These are phyloP conservation scores for Colletotrichum plurivorum DNA, from an alignment of 2,329 filamentous ascomycete species.

Conservation along the genomic window DNA sequence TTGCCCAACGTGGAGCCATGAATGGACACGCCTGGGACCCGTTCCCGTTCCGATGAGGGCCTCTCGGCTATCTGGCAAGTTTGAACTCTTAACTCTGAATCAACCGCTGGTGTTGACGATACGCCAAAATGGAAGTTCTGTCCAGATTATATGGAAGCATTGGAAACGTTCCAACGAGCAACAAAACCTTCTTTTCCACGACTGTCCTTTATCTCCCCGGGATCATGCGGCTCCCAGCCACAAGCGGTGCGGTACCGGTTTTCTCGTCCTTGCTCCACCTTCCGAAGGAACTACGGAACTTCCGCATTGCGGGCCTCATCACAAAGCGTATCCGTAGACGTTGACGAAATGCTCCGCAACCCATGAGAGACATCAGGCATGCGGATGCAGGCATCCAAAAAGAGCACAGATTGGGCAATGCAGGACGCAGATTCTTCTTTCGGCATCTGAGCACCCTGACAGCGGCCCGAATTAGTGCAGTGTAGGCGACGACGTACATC, in stretches of 20 bases:
- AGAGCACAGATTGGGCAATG: too few species aligned
- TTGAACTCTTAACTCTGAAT: neutral
- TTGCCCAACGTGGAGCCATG: neutral
- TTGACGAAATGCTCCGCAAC: constrained; percentile 2
- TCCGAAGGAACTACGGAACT: neutral
- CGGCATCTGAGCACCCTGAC: neutral
- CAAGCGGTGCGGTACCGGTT: too few species aligned
- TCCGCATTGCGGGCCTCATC: neutral
- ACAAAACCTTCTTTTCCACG: too few species aligned
- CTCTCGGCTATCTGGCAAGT: neutral
- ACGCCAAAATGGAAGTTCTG: too few species aligned
- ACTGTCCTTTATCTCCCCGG: too few species aligned
- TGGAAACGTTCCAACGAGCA: too few species aligned
- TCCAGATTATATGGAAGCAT: too few species aligned
- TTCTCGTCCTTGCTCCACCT: neutral
- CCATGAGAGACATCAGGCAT: neutral
- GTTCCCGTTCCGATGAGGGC: neutral
- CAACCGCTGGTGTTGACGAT: neutral
- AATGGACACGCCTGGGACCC: neutral
- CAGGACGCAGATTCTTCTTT: neutral
- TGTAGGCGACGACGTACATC: neutral
- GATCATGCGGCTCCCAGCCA: too few species aligned
- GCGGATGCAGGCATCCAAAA: neutral
- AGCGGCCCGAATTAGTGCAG: neutral
- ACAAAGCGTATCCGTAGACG: neutral